Percentiles rank a stretch among this genome's conserved stretches.
Conservation (phyloP, 495 filamentous ascomycete genomes). For the Hypoxylon perforatum region DNA sequence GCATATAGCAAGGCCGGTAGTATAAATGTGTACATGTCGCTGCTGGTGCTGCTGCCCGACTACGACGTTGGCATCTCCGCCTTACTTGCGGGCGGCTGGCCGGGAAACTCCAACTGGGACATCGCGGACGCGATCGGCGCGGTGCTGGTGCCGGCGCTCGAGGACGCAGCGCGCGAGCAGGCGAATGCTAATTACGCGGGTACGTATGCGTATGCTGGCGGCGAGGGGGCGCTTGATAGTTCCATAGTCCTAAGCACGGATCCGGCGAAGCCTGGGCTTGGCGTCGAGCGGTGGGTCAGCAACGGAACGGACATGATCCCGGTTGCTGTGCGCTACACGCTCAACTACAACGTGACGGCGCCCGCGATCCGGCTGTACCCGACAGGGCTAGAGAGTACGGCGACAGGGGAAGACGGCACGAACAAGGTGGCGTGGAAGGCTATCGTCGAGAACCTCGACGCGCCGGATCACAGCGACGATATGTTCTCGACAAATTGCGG, state of each 20-base stretch:
- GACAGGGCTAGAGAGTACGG: slow-evolving; percentile 51
- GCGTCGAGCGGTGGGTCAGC: slow-evolving; percentile 59
- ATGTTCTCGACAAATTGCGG: slow-evolving; percentile 61
- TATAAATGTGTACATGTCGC: slow-evolving; percentile 60
- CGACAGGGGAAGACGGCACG: slow-evolving; percentile 29
- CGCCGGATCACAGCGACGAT: slow-evolving; percentile 37
- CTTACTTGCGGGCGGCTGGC: slow-evolving; percentile 56
- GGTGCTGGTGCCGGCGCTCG: slow-evolving; percentile 55
- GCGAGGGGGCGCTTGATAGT: slow-evolving; percentile 24
- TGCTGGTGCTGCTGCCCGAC: slow-evolving; percentile 64
- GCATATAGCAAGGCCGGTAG: slow-evolving; percentile 66
- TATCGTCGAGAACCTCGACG: slow-evolving; percentile 49
- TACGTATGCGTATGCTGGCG: slow-evolving; percentile 41
- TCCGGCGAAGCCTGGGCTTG: slow-evolving; percentile 54
- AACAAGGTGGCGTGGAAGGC: slow-evolving; percentile 58
- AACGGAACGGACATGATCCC: slow-evolving; percentile 62
- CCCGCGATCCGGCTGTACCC: slow-evolving; percentile 63
- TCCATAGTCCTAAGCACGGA: slow-evolving; percentile 53
- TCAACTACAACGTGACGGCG: slow-evolving; percentile 44
- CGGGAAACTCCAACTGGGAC: slow-evolving; percentile 61
- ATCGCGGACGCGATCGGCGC: slow-evolving; percentile 57
- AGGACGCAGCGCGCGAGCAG: slow-evolving; percentile 56
- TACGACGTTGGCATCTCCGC: slow-evolving; percentile 59
- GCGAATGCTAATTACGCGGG: slow-evolving; percentile 56
- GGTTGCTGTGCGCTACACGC: slow-evolving; percentile 46